Evolutionary conservation across 1,139 yeast species (phyloP), one percentile per base, ranked within the genome.

Genomic region (Spencermartinsiella ligniputridi): DNA sequence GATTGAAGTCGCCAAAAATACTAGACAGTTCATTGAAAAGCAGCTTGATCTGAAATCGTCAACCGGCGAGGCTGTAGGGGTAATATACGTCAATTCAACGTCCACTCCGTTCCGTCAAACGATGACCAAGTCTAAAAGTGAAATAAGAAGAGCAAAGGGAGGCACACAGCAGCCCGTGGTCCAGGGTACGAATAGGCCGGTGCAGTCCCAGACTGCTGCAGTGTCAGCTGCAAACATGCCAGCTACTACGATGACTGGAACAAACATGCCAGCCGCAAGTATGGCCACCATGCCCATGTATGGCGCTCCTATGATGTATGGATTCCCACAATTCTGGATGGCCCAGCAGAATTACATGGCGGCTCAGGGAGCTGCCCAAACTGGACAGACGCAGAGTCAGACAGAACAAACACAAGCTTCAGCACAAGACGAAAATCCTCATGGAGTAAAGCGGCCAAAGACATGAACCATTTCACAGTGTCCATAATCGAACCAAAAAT

Each of bases 1-100:
- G 4, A 32, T 37, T 19, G 50, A 46, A 19, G 48, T 51, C 3
- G 52, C 60, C 3, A 40, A 40, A 18, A 37, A 36, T 2, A 45
- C 51, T 27, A 37, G 27, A 13, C 8, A 27, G 33, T 24, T n/a
- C 6, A 37, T 37, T 13, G 50, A 41, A 29, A 39, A 39, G 25
- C 40, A 48, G 29, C 40, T 47, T 20, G 44, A 48, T 18, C 29
- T 46, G 19, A 50, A 45, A 11, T 42, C 46, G 8, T 41, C 46
- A 29, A 47, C 49, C 35, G 42, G 53, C 5, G 32, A 27, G 5
- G 5, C 32, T n/a, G n/a, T 27, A 9, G 4, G 5, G 32, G 32
- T 27, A 27, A 27, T 27, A 11, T 27, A 8, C n/a, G 32, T 27
- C 5, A 6, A 27, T 27, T n/a, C 32, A 9, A 27, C 32, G 13